phyloP scores from a whole-genome alignment of 495 filamentous ascomycete genomes.

The Aspergillus homomorphus region DNA sequence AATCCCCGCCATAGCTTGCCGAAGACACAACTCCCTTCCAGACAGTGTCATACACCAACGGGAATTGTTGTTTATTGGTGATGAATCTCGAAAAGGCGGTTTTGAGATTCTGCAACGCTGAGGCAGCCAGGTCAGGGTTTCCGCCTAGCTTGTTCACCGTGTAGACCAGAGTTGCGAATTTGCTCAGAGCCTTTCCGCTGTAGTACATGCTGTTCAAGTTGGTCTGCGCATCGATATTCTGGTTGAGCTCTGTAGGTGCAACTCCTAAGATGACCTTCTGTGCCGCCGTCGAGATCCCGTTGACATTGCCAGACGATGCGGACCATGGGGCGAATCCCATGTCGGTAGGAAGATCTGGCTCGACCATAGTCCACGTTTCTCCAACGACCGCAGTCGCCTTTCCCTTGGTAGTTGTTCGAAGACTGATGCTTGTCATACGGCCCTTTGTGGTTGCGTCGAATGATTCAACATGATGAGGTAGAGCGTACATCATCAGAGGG shows the following conservation, averaged over 20 bases:
- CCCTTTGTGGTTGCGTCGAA: conserved; percentile 60
- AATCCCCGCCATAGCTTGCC: conserved; percentile 75
- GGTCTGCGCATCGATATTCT: conserved; percentile 67
- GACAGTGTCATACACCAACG: conserved; percentile 73
- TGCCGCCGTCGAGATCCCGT: conserved; percentile 48
- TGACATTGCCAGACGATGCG: conserved; percentile 46
- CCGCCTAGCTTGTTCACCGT: conserved; percentile 63
- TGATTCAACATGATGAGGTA: conserved; percentile 80
- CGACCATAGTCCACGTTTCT: conserved; percentile 77
- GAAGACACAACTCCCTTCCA: conserved; percentile 88
- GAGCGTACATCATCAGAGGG: conserved; percentile 75
- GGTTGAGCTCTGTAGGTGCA: conserved; percentile 62
- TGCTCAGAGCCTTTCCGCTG: conserved; percentile 86
- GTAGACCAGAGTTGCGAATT: conserved; percentile 75
- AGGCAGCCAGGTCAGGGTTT: conserved; percentile 55
- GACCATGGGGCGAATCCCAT: conserved; percentile 79
- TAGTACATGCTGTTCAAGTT: conserved; percentile 93
- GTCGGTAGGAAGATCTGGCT: conserved; percentile 64
- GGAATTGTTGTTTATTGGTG: conserved; percentile 71
- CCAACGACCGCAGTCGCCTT: conserved; percentile 67
- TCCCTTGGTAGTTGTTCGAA: conserved; percentile 88
- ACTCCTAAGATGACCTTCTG: conserved; percentile 54
- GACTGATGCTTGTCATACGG: conserved; percentile 54
- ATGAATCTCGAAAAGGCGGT: conserved; percentile 71
- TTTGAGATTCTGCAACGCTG: conserved; percentile 67